Percentiles rank a stretch among this genome's conserved stretches.
Evolutionary conservation across 768 basidiomycete species (phyloP).

Genomic region (Serendipita indica): DNA sequence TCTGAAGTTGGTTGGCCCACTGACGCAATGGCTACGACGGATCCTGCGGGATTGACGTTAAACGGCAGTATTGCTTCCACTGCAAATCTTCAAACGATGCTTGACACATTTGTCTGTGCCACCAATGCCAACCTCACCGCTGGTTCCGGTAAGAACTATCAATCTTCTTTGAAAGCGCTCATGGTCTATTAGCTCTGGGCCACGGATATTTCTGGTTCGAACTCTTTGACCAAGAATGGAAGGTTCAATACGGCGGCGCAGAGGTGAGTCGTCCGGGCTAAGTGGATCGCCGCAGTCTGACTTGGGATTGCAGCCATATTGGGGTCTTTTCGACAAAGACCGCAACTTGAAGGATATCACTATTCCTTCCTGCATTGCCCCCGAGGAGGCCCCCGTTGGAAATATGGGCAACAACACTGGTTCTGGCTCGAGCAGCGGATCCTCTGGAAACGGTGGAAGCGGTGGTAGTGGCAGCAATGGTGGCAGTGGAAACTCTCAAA

Average conservation of each 20-base stretch:
- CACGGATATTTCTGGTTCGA: neutral
- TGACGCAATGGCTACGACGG: neutral
- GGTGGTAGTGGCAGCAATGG: neutral
- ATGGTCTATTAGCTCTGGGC: neutral
- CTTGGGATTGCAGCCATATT: no score
- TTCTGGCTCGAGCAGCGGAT: neutral
- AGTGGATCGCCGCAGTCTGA: no score
- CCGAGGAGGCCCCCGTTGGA: neutral
- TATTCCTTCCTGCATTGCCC: neutral
- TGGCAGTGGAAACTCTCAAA: neutral
- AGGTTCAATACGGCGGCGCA: slow-evolving; percentile 47
- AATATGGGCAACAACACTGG: neutral
- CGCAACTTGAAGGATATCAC: slow-evolving; percentile 20
- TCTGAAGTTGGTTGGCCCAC: slow-evolving; percentile 90
- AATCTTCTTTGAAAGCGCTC: no score
- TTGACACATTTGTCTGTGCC: slow-evolving; percentile 77
- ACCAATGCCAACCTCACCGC: slow-evolving; percentile 66
- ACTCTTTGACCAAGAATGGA: slow-evolving; percentile 72
- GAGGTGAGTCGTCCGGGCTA: no score
- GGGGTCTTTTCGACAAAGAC: slow-evolving; percentile 53
- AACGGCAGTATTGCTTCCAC: slow-evolving; percentile 18
- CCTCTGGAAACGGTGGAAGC: neutral
- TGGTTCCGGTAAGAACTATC: no score
- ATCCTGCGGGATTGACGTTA: neutral
- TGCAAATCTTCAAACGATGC: slow-evolving; percentile 45